Conservation (phyloP, 805 yeast species). For the Wickerhamiella sorbophila region DNA sequence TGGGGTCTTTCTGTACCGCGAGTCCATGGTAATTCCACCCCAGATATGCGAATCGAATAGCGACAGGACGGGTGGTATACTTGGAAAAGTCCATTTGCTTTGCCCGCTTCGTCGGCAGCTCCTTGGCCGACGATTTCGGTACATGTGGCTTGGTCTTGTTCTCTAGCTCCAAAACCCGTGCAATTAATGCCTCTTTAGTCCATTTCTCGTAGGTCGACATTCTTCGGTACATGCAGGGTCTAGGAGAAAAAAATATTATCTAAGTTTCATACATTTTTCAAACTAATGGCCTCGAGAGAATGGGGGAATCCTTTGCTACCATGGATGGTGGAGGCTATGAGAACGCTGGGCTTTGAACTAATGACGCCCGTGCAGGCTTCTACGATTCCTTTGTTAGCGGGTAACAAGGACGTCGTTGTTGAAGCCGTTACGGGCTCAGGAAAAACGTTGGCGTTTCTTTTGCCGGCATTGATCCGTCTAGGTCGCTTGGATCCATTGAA, state of each 20-base stretch:
- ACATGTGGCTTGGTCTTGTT: slow-evolving; percentile 4
- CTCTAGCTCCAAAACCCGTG: slow-evolving; percentile 45
- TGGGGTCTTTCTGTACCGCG: slow-evolving; percentile 62
- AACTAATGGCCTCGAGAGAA: slow-evolving; percentile 6
- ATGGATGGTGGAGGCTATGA: slow-evolving; percentile 40
- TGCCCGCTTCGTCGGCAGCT: slow-evolving; percentile 20
- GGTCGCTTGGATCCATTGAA: slow-evolving; percentile 20
- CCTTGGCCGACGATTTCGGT: slow-evolving; percentile 7
- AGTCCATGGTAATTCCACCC: slow-evolving; percentile 95
- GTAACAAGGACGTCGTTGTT: slow-evolving; percentile 87
- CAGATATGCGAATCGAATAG: slow-evolving; percentile 63
- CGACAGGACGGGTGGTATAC: slow-evolving; percentile 52
- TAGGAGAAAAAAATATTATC: slow-evolving; percentile 3
- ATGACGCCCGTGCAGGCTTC: slow-evolving; percentile 99
- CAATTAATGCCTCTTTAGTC: slow-evolving; percentile 52
- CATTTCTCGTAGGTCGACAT: slow-evolving; percentile 26
- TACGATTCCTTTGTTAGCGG: slow-evolving; percentile 68
- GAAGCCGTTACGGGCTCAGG: slow-evolving; percentile 98
- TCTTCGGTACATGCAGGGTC: slow-evolving; percentile 4
- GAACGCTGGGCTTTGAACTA: slow-evolving; percentile 54
- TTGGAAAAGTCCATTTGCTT: slow-evolving; percentile 52
- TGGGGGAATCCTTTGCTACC: slow-evolving; percentile 19
- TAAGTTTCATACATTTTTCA: neutral
- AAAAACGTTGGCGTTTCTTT: slow-evolving; percentile 80
- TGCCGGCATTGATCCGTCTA: slow-evolving; percentile 44